phyloP scores from a whole-genome alignment of 73 alveolate genomes.

The Blepharisma stoltei region DNA sequence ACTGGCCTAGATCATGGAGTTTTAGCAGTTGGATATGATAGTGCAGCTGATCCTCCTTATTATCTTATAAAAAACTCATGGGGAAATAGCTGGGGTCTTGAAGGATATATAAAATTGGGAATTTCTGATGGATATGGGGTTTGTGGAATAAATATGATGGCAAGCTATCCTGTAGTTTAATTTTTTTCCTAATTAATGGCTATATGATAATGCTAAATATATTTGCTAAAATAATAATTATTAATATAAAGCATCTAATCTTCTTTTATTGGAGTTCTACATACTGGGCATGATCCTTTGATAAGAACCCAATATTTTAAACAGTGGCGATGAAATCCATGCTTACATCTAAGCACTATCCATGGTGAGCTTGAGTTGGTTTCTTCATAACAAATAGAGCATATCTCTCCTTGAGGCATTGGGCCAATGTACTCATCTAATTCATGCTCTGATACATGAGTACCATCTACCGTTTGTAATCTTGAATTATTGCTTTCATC shows the following conservation, averaged over 20 bases:
- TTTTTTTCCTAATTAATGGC: neutral
- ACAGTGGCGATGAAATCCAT: neutral
- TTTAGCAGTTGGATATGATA: conserved; percentile 73
- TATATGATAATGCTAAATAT: too few relatives aligned
- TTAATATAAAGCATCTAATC: too few relatives aligned
- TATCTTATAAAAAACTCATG: conserved; percentile 76
- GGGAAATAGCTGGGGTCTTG: conserved; percentile 82
- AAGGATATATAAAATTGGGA: conserved; percentile 58
- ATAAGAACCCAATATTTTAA: neutral
- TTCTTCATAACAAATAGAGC: too few relatives aligned
- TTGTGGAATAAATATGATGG: conserved; percentile 34
- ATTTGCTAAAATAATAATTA: too few relatives aligned
- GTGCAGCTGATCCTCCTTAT: conserved; percentile 36
- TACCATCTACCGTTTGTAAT: too few relatives aligned
- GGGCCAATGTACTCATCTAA: too few relatives aligned
- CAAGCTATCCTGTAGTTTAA: conserved; percentile 28
- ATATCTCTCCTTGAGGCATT: too few relatives aligned
- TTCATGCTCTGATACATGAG: too few relatives aligned
- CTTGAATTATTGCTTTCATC: too few relatives aligned
- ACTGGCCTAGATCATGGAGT: conserved; percentile 72
- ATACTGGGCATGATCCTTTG: neutral
- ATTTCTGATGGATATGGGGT: conserved; percentile 36
- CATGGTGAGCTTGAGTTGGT: too few relatives aligned
- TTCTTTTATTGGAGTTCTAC: neutral
- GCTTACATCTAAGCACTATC: neutral